Conservation (phyloP, 1,139 yeast species). For the Kodamaea alishanica region DNA sequence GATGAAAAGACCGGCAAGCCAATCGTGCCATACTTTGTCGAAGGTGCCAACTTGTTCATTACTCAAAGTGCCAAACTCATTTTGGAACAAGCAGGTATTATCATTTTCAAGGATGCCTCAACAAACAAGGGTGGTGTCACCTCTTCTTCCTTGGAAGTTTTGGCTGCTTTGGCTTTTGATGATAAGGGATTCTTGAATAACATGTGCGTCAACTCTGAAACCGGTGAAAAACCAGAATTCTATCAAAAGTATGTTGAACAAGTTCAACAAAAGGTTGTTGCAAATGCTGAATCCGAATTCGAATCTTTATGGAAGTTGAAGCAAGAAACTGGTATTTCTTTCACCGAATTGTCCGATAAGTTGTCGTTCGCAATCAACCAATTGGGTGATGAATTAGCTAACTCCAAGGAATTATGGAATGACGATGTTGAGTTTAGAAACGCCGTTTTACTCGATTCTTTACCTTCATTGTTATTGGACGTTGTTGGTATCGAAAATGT, state of each 20-base stretch:
- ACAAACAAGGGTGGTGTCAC: constrained; percentile 99
- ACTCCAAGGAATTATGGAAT: constrained; percentile 80
- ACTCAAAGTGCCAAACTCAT: constrained; percentile 90
- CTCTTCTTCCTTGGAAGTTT: constrained; percentile 90
- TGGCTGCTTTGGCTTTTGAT: constrained; percentile 89
- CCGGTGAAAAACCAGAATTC: constrained; percentile 61
- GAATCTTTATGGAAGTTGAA: constrained; percentile 82
- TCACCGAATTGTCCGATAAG: constrained; percentile 79
- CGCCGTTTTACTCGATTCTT: constrained; percentile 69
- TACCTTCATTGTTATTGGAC: constrained; percentile 70
- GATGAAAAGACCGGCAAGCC: constrained; percentile 75
- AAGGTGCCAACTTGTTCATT: constrained; percentile 94
- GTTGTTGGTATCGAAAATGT: constrained; percentile 75
- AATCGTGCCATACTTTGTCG: constrained; percentile 83
- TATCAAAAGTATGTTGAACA: constrained; percentile 78
- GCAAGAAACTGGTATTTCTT: constrained; percentile 61
- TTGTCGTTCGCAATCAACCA: constrained; percentile 84
- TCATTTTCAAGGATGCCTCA: constrained; percentile 92
- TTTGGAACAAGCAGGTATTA: constrained; percentile 81
- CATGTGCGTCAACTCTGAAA: constrained; percentile 64
- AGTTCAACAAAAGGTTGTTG: constrained; percentile 71
- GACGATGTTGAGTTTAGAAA: constrained; percentile 76
- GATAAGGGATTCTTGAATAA: constrained; percentile 73
- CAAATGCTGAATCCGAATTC: constrained; percentile 82
- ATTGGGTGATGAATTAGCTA: constrained; percentile 82